Percentiles rank a stretch among this genome's conserved stretches.
These are phyloP conservation scores for Pezicula rhizophila DNA, from an alignment of 2,329 filamentous ascomycete genomes.

Conservation along the genomic window DNA sequence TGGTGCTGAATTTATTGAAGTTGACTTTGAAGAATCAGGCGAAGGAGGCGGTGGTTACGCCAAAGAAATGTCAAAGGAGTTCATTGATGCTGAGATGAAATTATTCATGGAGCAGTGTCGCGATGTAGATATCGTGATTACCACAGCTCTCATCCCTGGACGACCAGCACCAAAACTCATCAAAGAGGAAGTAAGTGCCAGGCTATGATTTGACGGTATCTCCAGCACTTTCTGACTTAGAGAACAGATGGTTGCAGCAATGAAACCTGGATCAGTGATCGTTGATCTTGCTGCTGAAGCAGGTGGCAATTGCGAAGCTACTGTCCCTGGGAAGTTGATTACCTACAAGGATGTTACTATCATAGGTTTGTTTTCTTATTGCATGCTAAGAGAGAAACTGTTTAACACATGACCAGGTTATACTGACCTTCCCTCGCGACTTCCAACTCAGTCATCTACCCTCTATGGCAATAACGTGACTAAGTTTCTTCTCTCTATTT, in stretches of 20 bases:
- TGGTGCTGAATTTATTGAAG: constrained; percentile 84
- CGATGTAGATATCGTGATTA: constrained; percentile 89
- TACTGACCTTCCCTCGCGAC: constrained; percentile 78
- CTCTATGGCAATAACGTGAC: constrained; percentile 92
- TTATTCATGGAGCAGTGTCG: constrained; percentile 81
- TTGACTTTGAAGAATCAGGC: constrained; percentile 78
- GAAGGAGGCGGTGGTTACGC: constrained; percentile 81
- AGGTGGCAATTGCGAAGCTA: constrained; percentile 82
- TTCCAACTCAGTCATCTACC: constrained; percentile 84
- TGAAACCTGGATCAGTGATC: constrained; percentile 85
- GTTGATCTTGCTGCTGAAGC: constrained; percentile 85
- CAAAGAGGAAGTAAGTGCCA: constrained; percentile 51
- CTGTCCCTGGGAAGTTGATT: constrained; percentile 63
- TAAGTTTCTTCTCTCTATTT: constrained; percentile 79
- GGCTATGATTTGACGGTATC: not conserved
- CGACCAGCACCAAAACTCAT: constrained; percentile 78
- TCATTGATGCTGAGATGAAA: constrained; percentile 89
- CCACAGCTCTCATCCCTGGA: constrained; percentile 85
- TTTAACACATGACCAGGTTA: constrained; percentile 49
- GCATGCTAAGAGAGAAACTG: not conserved
- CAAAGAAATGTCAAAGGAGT: constrained; percentile 92
- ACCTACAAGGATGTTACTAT: constrained; percentile 75
- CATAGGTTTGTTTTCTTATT: constrained; percentile 53
- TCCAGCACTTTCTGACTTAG: not conserved
- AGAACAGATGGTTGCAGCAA: constrained; percentile 43